phyloP scores from a whole-genome alignment of 2,329 filamentous ascomycete species.

The Stagonosporopsis tanaceti region DNA sequence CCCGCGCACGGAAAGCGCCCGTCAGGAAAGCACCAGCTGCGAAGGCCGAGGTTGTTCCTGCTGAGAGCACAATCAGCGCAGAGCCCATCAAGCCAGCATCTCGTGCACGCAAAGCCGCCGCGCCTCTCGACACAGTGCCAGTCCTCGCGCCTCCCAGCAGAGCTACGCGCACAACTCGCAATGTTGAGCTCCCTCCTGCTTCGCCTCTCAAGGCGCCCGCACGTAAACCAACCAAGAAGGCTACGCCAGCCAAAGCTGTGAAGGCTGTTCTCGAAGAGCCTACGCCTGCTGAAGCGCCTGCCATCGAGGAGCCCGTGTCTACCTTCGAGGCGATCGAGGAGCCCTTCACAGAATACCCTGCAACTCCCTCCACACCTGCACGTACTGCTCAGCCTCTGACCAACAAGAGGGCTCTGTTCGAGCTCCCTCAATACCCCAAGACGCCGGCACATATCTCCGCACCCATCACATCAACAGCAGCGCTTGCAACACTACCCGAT shows the following conservation, averaged over 20 bases:
- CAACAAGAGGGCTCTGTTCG: slow-evolving; percentile 23
- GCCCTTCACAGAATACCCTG: slow-evolving; percentile 33
- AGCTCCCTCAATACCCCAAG: slow-evolving; percentile 32
- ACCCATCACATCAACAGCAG: slow-evolving; percentile 26
- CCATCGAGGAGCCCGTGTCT: slow-evolving; percentile 1
- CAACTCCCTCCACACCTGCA: slow-evolving; percentile 29
- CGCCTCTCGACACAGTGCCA: slow-evolving; percentile 18
- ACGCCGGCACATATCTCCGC: slow-evolving; percentile 34
- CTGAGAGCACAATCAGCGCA: slow-evolving; percentile 16
- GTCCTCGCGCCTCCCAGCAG: slow-evolving; percentile 22
- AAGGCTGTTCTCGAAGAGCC: slow-evolving; percentile 13
- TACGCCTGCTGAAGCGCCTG: not conserved
- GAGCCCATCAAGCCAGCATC: slow-evolving; percentile 31
- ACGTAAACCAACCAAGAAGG: slow-evolving; percentile 36
- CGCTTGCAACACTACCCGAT: slow-evolving; percentile 27
- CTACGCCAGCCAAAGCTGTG: slow-evolving; percentile 19
- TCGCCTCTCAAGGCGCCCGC: slow-evolving; percentile 40
- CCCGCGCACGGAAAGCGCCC: slow-evolving; percentile 31
- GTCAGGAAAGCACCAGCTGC: slow-evolving; percentile 26
- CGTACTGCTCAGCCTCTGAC: slow-evolving; percentile 24
- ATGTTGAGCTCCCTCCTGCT: slow-evolving; percentile 23
- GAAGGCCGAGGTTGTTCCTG: slow-evolving; percentile 20
- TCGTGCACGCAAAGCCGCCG: slow-evolving; percentile 30
- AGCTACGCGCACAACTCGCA: slow-evolving; percentile 34
- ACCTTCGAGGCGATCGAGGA: slow-evolving; percentile 26